A percentile compares a stretch with the other conserved stretches of the same genome.
phyloP scores from a whole-genome alignment of 192 early-diverging fungal species.

The Gonapodya prolifera region DNA sequence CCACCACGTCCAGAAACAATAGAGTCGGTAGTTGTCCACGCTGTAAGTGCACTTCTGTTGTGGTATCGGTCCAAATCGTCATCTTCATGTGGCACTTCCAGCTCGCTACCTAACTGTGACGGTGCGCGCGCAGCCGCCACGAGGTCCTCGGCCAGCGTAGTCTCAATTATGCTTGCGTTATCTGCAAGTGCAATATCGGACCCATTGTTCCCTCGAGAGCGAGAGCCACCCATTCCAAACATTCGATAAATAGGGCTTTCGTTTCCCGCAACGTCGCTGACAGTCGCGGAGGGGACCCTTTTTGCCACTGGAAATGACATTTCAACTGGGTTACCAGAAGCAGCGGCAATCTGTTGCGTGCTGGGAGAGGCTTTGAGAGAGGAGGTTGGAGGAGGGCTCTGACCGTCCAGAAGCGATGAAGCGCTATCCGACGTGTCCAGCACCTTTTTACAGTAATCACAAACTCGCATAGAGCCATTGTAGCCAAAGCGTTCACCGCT shows the following conservation, averaged over 20 bases:
- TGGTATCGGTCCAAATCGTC: background rate
- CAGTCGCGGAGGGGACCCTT: background rate
- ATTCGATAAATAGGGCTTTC: background rate
- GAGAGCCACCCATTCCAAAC: background rate
- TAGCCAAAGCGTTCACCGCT: slow-evolving; percentile 52
- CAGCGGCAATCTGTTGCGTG: slow-evolving; percentile 6
- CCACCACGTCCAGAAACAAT: background rate
- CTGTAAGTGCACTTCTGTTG: background rate
- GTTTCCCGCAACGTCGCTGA: background rate
- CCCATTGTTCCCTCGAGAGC: background rate
- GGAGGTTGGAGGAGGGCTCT: background rate
- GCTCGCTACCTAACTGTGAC: too few species aligned
- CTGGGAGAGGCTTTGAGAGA: background rate
- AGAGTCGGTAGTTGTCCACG: background rate
- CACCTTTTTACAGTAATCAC: slow-evolving; percentile 20
- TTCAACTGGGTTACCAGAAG: background rate
- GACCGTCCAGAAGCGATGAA: background rate
- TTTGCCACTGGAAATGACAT: background rate
- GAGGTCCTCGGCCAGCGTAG: background rate
- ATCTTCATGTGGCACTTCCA: too few species aligned
- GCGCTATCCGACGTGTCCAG: background rate
- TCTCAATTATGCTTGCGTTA: background rate
- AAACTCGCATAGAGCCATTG: slow-evolving; percentile 54
- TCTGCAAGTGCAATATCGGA: background rate
- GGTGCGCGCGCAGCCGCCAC: background rate